Evolutionary conservation across 331 rosid species (phyloP), one percentile per base, ranked within the genome.

Genomic region (Acacia concinna): DNA sequence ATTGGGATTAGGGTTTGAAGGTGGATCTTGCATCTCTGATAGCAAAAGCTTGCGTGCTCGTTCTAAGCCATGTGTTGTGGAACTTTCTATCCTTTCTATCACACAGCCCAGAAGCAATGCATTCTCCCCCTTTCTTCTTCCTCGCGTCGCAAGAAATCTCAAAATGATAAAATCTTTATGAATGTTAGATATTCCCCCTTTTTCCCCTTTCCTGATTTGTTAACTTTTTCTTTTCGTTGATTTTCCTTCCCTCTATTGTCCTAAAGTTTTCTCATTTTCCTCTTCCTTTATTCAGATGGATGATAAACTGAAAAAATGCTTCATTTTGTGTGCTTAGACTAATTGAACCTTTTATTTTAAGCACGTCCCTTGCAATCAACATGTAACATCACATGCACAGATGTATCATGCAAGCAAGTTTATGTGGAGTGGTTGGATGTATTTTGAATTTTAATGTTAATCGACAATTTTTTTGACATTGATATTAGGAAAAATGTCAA

Each of bases 21-120:
- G 68, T 37, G 88, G 88, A 84, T 88, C 88, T 82, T 82, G 92
- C 83, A 80, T 74, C 18, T 83, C 78, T 47, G 78, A 56, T 64
- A 84, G 70, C 79, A 75, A 75, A 54, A 54, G 25, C 14, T 62
- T 37, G 60, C 73, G 43, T 68, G 4, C n/a, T 76, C 31, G 9
- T 51, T 80, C 47, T 37, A 28, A 13, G 40, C 43, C 77, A 25
- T 74, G 23, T 47, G 46, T 52, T 54, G 1, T 79, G 25, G 57
- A 27, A 71, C 38, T 70, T 28, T 74, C 63, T 54, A 41, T 64
- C 76, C 63, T 83, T 78, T 67, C 62, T 79, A 35, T 28, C 23
- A 57, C 79, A 37, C 0, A 80, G 31, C 80, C 76, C 75, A 66
- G 28, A 46, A 40, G 28, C 57, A 57, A 23, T 64, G 70, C 25